Evolutionary conservation across 1,284 basidiomycete genomes (phyloP), one percentile per base, ranked within the genome.

Genomic region (Marasmius oreades): DNA sequence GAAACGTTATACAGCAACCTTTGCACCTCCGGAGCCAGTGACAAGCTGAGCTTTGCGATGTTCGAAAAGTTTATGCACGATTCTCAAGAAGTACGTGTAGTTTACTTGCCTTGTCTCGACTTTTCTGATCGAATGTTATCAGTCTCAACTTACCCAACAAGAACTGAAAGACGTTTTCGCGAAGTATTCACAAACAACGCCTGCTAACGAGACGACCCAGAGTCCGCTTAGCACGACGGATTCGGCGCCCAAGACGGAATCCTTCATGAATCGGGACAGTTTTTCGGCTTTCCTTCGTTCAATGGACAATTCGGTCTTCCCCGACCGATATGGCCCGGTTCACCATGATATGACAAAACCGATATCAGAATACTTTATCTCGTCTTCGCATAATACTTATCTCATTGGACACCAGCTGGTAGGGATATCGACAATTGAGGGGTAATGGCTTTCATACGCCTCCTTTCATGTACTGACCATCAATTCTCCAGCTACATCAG

Each of bases 321-420:
- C 66, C 5, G 79, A 81, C 46, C 72, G 79, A 59, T 64, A 77
- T 45, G 62, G 69, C 22, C 68, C 70, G 43, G 67, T 82, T 8
- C 71, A 69, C 59, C 81, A 87, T 51, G 84, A 92, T 58, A 84
- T 98, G 93, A 88, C 86, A 0, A 78, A 80, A 1, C 93, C 96
- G 0, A 73, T 98, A 10, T 81, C 85, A 5, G 90, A 97, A 58
- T 98, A 98, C 69, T 97, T 82, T 66, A 89, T 98, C 65, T 95
- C 93, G 4, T 92, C 93, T 16, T 96, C 93, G 31, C 97, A 99
- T 68, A 99, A 99, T 66, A 99, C 97, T 0, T 99, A 99, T 66
- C 85, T 99, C 4, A 88, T 98, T 11, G 95, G 95, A 0, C 86
- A 94, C 63, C 97, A 99, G 68, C 86, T 97, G 56, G 85, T 95